Evolutionary conservation across 2,329 filamentous ascomycete genomes (phyloP).

Genomic region (Falciphora oryzae): DNA sequence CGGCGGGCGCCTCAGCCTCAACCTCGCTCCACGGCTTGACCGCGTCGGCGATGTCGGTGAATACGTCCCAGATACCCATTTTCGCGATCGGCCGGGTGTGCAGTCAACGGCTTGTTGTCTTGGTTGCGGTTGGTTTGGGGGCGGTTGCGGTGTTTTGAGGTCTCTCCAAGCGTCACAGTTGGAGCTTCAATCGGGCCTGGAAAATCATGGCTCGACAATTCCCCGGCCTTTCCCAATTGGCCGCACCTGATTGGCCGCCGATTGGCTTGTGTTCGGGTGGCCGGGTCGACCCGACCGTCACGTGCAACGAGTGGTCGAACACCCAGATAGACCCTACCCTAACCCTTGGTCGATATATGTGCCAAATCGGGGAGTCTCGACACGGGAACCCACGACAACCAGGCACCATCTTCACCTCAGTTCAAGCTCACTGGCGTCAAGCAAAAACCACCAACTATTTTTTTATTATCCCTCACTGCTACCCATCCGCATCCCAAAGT

Average conservation of each 20-base stretch:
- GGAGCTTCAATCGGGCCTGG: slow-evolving; percentile 14
- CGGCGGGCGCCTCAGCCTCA: slow-evolving; percentile 62
- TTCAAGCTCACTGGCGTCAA: not conserved
- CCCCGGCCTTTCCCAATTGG: slow-evolving; percentile 16
- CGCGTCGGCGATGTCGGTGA: slow-evolving; percentile 59
- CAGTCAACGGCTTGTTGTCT: not conserved
- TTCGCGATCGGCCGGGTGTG: slow-evolving; percentile 16
- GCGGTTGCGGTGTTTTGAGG: not conserved
- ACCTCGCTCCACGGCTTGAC: slow-evolving; percentile 59
- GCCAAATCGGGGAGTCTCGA: not conserved
- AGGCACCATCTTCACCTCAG: not conserved
- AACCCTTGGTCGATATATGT: not conserved
- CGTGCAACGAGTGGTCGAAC: not conserved
- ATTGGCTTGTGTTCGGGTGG: not conserved
- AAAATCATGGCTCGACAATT: slow-evolving; percentile 21
- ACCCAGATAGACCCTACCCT: not conserved
- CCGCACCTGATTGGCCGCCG: slow-evolving; percentile 20
- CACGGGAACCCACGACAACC: not conserved
- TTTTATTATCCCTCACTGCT: too few relatives aligned
- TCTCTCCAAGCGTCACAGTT: slow-evolving; percentile 14
- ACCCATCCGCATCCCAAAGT: too few relatives aligned
- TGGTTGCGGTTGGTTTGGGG: not conserved
- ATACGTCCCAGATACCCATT: slow-evolving; percentile 64
- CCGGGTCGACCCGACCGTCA: slow-evolving; percentile 6
- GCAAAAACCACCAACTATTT: not conserved